Evolutionary conservation across 441 rosid genomes (phyloP).

Genomic region (Croton laevigatus): DNA sequence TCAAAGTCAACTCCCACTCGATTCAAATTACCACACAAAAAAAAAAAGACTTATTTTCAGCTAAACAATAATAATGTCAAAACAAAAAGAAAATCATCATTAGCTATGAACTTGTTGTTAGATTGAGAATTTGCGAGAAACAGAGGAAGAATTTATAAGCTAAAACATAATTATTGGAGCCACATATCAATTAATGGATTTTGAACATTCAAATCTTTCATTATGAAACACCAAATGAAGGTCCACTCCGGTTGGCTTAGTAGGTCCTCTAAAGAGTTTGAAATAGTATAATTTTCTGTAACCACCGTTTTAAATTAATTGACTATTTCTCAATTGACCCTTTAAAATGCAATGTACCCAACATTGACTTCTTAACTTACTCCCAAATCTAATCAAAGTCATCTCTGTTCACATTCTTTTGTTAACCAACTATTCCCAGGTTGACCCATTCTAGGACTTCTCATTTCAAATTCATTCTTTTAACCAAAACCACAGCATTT

Average conservation of each 20-base stretch:
- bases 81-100: no score
- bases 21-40: neutral
- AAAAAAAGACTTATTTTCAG: no score
- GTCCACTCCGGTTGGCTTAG: conserved; percentile 4
- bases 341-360: neutral
- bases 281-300: no score
- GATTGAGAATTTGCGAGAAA: no score
- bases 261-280: no score
- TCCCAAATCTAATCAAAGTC: neutral
- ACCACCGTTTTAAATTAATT: neutral
- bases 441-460: neutral
- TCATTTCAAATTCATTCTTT: neutral
- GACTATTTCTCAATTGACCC: neutral
- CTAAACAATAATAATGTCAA: no score
- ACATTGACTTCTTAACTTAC: conserved; percentile 7
- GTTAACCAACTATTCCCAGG: neutral
- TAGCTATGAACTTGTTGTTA: no score
- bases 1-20: neutral
- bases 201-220: neutral
- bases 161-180: no score
- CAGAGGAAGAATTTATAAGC: no score
- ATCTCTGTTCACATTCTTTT: conserved; percentile 24
- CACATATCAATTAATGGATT: neutral
- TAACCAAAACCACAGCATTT: neutral
- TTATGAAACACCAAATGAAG: neutral